A percentile compares a stretch with the other conserved stretches of the same genome.
These are phyloP conservation scores for Solanum hybrid DNA, from an alignment of 305 asterid genomes.

Conservation along the genomic window DNA sequence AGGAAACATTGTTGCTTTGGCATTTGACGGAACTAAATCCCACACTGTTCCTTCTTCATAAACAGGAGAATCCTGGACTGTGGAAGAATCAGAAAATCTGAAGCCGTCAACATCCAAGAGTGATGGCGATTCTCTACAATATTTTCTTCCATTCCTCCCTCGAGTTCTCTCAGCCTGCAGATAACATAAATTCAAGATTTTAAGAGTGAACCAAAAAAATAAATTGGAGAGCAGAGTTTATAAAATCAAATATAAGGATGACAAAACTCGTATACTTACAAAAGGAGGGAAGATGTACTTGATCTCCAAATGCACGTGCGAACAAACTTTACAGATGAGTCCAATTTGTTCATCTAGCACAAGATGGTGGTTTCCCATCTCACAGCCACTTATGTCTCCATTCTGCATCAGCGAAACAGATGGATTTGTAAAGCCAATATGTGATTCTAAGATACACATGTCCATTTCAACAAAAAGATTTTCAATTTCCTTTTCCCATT, in stretches of 20 bases:
- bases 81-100: not conserved
- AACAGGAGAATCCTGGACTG: not conserved
- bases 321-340: constrained; percentile 42
- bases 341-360: not conserved
- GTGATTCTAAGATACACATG: not conserved
- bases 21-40: constrained; percentile 39
- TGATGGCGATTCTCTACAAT: constrained; percentile 17
- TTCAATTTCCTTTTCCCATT: constrained; percentile 18
- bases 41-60: constrained; percentile 34
- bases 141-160: constrained; percentile 14
- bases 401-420: constrained; percentile 16
- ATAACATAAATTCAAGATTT: not conserved
- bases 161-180: constrained; percentile 25
- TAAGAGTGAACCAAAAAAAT: not conserved
- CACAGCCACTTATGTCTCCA: constrained; percentile 26
- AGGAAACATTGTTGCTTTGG: constrained; percentile 36
- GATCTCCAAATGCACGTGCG: constrained; percentile 32
- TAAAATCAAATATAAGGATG: not conserved
- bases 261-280: constrained; percentile 28
- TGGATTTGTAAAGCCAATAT: constrained; percentile 6
- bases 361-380: constrained; percentile 33
- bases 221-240: not conserved
- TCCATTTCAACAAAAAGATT: constrained; percentile 20
- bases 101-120: not conserved
- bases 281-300: constrained; percentile 53